These are phyloP conservation scores for Pythium monospermum DNA, from an alignment of 352 stramenopile species.

Conservation along the genomic window DNA sequence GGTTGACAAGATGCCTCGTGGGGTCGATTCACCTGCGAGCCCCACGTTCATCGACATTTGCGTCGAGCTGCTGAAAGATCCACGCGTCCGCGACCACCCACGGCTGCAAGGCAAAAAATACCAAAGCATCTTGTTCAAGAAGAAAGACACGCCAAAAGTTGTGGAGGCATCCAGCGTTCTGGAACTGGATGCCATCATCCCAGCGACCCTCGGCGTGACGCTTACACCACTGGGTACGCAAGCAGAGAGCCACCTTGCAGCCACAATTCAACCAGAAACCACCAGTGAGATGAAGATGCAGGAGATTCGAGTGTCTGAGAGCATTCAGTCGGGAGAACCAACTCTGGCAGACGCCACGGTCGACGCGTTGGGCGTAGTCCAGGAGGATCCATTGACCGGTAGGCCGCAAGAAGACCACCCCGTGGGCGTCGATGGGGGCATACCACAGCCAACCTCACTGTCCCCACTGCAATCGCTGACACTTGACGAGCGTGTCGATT, in stretches of 20 bases:
- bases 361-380: neutral
- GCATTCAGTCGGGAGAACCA: too few species aligned
- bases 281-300: too few species aligned
- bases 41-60: slow-evolving; percentile 1
- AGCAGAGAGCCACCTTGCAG: neutral
- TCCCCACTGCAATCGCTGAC: neutral
- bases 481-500: slow-evolving; percentile 7
- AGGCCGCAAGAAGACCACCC: too few species aligned
- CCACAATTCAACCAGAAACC: too few species aligned
- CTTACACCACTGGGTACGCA: neutral
- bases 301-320: neutral
- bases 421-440: too few species aligned
- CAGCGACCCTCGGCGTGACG: neutral
- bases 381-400: neutral
- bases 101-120: neutral
- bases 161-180: neutral
- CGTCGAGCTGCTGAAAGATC: slow-evolving; percentile 7
- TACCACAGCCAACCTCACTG: neutral
- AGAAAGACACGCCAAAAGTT: neutral
- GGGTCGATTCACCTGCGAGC: neutral
- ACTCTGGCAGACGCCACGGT: neutral
- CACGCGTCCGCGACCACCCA: neutral
- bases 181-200: neutral
- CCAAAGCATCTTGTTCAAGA: slow-evolving; percentile 1
- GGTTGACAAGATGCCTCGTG: slow-evolving; percentile 10